Conservation (phyloP, 805 yeast species). For the Pachysolen tannophilus region DNA sequence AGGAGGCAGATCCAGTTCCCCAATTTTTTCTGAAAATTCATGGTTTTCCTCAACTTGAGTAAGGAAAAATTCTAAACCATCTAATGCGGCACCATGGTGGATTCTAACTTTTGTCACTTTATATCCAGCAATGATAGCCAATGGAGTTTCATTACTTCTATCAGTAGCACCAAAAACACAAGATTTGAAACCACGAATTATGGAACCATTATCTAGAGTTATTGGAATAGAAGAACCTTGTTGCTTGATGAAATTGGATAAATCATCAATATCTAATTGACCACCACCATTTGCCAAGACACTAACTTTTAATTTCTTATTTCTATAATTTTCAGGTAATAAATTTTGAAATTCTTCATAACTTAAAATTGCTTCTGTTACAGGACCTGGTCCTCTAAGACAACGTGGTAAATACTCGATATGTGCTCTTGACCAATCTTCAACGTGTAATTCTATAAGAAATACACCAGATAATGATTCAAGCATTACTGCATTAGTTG, state of each 20-base stretch:
- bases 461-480: constrained; percentile 60
- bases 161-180: constrained; percentile 14
- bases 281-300: constrained; percentile 55
- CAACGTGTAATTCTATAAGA: constrained; percentile 61
- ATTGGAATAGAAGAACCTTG: constrained; percentile 12
- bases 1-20: constrained; percentile 22
- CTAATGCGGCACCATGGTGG: constrained; percentile 70
- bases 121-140: constrained; percentile 27
- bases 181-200: constrained; percentile 5
- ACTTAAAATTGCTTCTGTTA: constrained; percentile 38
- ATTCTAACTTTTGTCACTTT: constrained; percentile 48
- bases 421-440: constrained; percentile 50
- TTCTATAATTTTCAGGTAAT: constrained; percentile 24
- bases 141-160: constrained; percentile 16
- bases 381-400: constrained; percentile 57
- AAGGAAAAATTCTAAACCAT: constrained; percentile 61
- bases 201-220: constrained; percentile 7
- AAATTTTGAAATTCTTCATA: constrained; percentile 35
- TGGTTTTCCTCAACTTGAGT: too few species aligned
- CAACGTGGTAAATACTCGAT: constrained; percentile 52
- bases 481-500: background rate
- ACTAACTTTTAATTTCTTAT: constrained; percentile 38
- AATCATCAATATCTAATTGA: constrained; percentile 43
- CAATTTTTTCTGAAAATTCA: constrained; percentile 10
- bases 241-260: constrained; percentile 25